phyloP scores from a whole-genome alignment of 2,329 filamentous ascomycete genomes.

The Fusarium succisae region DNA sequence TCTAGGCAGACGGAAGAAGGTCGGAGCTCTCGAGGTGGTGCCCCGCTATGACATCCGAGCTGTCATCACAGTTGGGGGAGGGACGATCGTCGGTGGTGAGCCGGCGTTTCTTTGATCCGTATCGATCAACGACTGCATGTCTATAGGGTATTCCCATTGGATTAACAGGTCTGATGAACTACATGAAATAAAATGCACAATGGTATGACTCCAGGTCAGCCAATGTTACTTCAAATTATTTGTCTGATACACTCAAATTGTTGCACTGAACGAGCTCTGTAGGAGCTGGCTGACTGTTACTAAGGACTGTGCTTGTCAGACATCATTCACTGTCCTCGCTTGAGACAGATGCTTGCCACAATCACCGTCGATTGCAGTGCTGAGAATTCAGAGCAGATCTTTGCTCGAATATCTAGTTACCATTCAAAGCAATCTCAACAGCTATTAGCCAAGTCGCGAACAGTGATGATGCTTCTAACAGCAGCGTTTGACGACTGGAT shows the following conservation, averaged over 20 bases:
- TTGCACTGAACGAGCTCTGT: no score
- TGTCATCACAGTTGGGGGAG: background rate
- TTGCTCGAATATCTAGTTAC: background rate
- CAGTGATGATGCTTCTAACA: background rate
- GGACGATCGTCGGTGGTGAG: background rate
- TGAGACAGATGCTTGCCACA: rapidly evolving
- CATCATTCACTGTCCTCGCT: background rate
- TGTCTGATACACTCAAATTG: rapidly evolving
- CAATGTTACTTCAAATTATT: background rate
- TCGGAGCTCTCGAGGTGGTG: slow-evolving; percentile 35
- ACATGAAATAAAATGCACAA: background rate
- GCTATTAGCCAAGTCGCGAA: background rate
- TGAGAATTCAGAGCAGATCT: background rate
- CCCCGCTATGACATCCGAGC: slow-evolving; percentile 43
- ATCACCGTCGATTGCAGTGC: rapidly evolving
- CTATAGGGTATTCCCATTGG: background rate
- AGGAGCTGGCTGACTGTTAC: rapidly evolving
- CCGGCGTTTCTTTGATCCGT: slow-evolving; percentile 21
- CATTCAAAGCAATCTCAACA: background rate
- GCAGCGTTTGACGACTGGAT: background rate
- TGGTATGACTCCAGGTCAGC: background rate
- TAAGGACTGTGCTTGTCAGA: no score
- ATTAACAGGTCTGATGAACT: no score
- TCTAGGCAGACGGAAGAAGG: slow-evolving; percentile 42
- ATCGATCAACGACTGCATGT: rapidly evolving